phyloP scores from a whole-genome alignment of 106 monocot genomes.

The Acorus calamus region DNA sequence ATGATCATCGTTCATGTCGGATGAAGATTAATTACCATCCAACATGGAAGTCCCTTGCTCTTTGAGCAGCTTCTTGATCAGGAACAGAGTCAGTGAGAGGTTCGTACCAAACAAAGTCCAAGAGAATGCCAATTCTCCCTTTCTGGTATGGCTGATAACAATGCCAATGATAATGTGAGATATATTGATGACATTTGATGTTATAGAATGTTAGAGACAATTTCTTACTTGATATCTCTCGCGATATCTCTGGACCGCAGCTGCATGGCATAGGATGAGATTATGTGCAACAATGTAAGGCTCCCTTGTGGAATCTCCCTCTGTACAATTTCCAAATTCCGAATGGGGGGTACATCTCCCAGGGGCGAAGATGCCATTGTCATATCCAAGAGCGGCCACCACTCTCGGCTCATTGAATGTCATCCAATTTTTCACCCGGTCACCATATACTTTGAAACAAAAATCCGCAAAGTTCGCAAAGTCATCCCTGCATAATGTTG shows the following conservation, averaged over 20 bases:
- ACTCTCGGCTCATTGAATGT: slow-evolving; percentile 94
- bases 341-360: slow-evolving; percentile 60
- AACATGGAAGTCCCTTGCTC: slow-evolving; percentile 86
- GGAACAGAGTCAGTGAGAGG: slow-evolving; percentile 49
- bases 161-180: too few relatives aligned
- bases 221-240: slow-evolving; percentile 70
- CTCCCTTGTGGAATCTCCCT: slow-evolving; percentile 82
- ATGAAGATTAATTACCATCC: slow-evolving; percentile 56
- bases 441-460: slow-evolving; percentile 90
- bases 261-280: slow-evolving; percentile 71
- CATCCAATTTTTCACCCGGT: slow-evolving; percentile 94
- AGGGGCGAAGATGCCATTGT: slow-evolving; percentile 65
- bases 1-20: neutral
- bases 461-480: slow-evolving; percentile 84
- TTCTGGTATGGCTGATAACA: slow-evolving; percentile 53
- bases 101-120: slow-evolving; percentile 98
- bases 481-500: slow-evolving; percentile 34
- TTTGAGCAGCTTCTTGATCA: slow-evolving; percentile 84
- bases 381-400: slow-evolving; percentile 85
- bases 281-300: slow-evolving; percentile 89
- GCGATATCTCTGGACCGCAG: slow-evolving; percentile 73
- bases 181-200: neutral
- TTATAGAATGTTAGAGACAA: neutral
- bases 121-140: slow-evolving; percentile 82
- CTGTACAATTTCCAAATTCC: slow-evolving; percentile 19